phyloP scores from a whole-genome alignment of 2,329 filamentous ascomycete species.

The Polytolypa hystricis region DNA sequence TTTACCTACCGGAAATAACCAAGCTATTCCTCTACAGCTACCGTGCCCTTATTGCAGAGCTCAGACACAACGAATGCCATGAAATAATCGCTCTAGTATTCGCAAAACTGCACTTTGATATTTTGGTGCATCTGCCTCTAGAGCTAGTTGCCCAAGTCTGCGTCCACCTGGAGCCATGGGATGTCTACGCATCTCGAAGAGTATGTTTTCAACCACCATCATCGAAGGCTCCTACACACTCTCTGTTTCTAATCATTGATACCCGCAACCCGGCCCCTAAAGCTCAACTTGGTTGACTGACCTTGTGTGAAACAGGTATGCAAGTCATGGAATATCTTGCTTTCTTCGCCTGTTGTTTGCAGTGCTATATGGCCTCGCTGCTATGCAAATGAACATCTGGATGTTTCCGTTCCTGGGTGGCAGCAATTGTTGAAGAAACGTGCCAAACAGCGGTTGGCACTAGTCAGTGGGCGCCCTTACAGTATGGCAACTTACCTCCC shows the following conservation, averaged over 20 bases:
- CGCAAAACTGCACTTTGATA: constrained; percentile 21
- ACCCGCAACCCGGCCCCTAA: too few species aligned
- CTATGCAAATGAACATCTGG: not conserved
- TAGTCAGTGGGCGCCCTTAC: constrained; percentile 17
- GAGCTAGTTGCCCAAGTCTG: constrained; percentile 23
- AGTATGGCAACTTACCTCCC: constrained; percentile 5
- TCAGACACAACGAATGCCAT: constrained; percentile 22
- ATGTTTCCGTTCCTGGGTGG: constrained; percentile 2
- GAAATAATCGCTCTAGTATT: constrained; percentile 16
- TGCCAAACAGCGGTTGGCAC: constrained; percentile 15
- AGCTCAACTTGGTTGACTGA: too few species aligned
- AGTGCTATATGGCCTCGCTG: constrained; percentile 12
- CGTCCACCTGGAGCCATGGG: constrained; percentile 17
- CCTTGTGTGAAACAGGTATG: constrained; percentile 21
- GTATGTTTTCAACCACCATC: too few species aligned
- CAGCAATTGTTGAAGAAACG: constrained; percentile 9
- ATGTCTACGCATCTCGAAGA: constrained; percentile 20
- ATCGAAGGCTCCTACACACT: too few species aligned
- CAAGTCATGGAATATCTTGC: constrained; percentile 20
- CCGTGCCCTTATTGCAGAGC: constrained; percentile 18
- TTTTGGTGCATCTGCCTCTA: constrained; percentile 22
- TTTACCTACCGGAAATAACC: too few species aligned
- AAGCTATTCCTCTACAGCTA: constrained; percentile 14
- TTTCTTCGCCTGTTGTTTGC: constrained; percentile 19
- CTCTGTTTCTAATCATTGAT: too few species aligned